Base-by-base conservation (phyloP, 1,284 basidiomycete genomes). In the Trichosporon sp. region DNA sequence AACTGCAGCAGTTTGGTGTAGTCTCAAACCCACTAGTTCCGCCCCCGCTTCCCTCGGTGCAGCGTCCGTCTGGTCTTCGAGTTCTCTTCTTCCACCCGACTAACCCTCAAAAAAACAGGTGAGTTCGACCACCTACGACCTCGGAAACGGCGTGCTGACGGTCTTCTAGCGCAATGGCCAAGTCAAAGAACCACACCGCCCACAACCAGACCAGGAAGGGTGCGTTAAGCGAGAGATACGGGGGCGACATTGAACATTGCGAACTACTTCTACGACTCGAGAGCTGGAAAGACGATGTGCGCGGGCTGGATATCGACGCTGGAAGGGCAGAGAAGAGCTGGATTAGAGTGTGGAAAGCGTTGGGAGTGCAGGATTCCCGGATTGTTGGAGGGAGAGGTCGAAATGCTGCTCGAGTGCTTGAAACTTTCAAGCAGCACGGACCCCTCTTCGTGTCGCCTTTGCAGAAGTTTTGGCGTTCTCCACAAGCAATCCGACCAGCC, bases 151-250 rank as follows among this genome's bases (percentile, higher is more conserved):
- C 25, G 49, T 54, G 25, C 49, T 54, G 49, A 54, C 49, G 13
- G 10, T 31, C 9, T 29, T 16, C 49, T 16, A 54, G 49, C 49
- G 49, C 49, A 67, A 84, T 84, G 83, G 79, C 83, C 78, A 84
- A 85, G 78, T 85, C 84, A 66, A 85, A 85, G 83, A 85, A 85
- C 78, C 82, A 83, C 78, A 82, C 82, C 73, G 75, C 90, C 83
- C 93, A 95, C 86, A 95, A 95, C 86, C 93, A 95, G 85, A 82
- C 76, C 79, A 80, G 75, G 73, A 83, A 83, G 79, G 80, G 77
- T 79, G 64, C 57, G 52, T 46, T 21, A 29, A 56, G 58, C 34
- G 32, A 58, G 36, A 52, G 62, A 56, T 23, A 29, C n/a, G 56
- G 23, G 34, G 44, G n/a, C n/a, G n/a, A n/a, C n/a, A n/a, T n/a